These are phyloP conservation scores for Rhexocercosporidium sp. DNA, from an alignment of 2,329 filamentous ascomycete species.

Conservation along the genomic window DNA sequence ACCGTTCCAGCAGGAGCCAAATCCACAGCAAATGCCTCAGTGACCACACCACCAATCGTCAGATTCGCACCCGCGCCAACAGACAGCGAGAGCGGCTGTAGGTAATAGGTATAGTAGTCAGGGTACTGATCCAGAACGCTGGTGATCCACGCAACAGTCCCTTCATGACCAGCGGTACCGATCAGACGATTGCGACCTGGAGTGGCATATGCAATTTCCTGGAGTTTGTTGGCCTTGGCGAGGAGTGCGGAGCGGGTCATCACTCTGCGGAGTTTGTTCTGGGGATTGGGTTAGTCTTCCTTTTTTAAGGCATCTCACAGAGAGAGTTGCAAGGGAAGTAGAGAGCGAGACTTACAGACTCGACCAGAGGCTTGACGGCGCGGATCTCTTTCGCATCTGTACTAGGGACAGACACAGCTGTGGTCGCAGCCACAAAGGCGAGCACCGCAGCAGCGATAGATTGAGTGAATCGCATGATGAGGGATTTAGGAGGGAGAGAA, in stretches of 20 bases:
- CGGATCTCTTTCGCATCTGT: not conserved
- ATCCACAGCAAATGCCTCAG: conserved; percentile 22
- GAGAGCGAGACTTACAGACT: not conserved
- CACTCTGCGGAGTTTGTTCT: conserved; percentile 8
- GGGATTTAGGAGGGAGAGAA: too few relatives aligned
- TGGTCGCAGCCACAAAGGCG: not conserved
- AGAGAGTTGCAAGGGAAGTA: too few relatives aligned
- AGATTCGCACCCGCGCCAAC: conserved; percentile 19
- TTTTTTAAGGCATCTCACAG: too few relatives aligned
- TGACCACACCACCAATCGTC: conserved; percentile 15
- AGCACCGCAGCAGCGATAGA: conserved; percentile 6
- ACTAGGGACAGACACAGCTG: not conserved
- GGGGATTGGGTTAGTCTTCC: not conserved
- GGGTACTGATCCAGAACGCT: conserved; percentile 42
- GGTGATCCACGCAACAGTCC: conserved; percentile 52
- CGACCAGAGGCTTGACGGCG: conserved; percentile 7
- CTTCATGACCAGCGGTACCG: conserved; percentile 51
- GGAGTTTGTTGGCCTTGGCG: conserved; percentile 50
- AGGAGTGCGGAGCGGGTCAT: conserved; percentile 41
- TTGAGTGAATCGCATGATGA: conserved; percentile 9
- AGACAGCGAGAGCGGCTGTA: conserved; percentile 48
- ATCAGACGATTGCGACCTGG: conserved; percentile 50
- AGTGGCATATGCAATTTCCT: conserved; percentile 50
- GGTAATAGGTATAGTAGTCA: conserved; percentile 47
- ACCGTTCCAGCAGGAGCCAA: conserved; percentile 23